Evolutionary conservation across 2,329 filamentous ascomycete species (phyloP).

Genomic region (Podosphaera fusca): DNA sequence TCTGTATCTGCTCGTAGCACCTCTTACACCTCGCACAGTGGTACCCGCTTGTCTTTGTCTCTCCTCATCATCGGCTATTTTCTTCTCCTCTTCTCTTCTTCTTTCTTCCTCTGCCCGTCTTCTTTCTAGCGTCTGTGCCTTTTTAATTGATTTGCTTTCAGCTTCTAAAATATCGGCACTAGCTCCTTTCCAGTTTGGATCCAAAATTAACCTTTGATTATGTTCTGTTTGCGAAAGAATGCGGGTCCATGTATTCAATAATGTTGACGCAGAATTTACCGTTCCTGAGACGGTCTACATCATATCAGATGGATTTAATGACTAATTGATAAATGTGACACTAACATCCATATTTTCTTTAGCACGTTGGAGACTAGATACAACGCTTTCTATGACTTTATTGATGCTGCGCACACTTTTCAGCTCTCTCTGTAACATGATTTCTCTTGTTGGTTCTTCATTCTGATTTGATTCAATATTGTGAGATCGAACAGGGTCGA

Average conservation of each 20-base stretch:
- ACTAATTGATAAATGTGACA: background rate
- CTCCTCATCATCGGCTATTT: slow-evolving; percentile 36
- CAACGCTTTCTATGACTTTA: slow-evolving; percentile 57
- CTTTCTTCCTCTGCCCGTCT: slow-evolving; percentile 58
- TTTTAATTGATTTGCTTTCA: slow-evolving; percentile 53
- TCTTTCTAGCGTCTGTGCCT: slow-evolving; percentile 56
- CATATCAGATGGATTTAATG: background rate
- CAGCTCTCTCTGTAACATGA: slow-evolving; percentile 53
- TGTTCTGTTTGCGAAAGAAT: slow-evolving; percentile 95
- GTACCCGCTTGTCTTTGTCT: slow-evolving; percentile 21
- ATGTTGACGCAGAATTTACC: slow-evolving; percentile 64
- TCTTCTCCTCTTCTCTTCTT: slow-evolving; percentile 45
- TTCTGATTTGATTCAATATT: slow-evolving; percentile 32
- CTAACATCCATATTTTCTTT: slow-evolving; percentile 56
- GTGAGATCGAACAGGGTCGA: slow-evolving; percentile 11
- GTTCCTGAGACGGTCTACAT: slow-evolving; percentile 59
- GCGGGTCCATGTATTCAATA: slow-evolving; percentile 86
- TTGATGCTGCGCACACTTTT: slow-evolving; percentile 73
- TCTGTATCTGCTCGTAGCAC: slow-evolving; percentile 12
- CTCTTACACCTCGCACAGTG: slow-evolving; percentile 16
- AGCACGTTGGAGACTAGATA: slow-evolving; percentile 46
- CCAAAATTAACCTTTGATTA: slow-evolving; percentile 76
- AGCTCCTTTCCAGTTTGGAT: slow-evolving; percentile 75
- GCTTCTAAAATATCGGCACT: slow-evolving; percentile 68
- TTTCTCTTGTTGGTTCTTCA: slow-evolving; percentile 45